Conservation (phyloP, 2,329 filamentous ascomycete species). For the Xylariaceae sp. region DNA sequence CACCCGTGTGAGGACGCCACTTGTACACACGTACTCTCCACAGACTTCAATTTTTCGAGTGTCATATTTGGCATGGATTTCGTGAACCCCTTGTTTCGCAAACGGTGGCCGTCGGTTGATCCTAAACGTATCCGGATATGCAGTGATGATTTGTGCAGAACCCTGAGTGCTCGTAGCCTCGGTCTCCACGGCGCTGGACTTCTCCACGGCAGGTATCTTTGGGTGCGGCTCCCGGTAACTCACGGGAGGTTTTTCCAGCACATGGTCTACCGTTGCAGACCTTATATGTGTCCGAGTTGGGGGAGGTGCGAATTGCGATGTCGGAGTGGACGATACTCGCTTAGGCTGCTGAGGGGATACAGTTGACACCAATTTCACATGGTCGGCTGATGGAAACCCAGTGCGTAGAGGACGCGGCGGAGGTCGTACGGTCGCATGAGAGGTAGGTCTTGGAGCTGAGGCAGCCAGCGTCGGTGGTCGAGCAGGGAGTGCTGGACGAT, state of each 20-base stretch:
- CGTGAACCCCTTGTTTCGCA: slow-evolving; percentile 64
- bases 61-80: slow-evolving; percentile 82
- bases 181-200: slow-evolving; percentile 13
- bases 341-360: slow-evolving; percentile 29
- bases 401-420: slow-evolving; percentile 41
- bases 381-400: slow-evolving; percentile 22
- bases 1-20: slow-evolving; percentile 77
- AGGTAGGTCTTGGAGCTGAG: slow-evolving; percentile 25
- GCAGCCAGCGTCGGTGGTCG: slow-evolving; percentile 39
- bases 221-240: slow-evolving; percentile 34
- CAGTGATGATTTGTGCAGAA: slow-evolving; percentile 45
- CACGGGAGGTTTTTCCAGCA: slow-evolving; percentile 33
- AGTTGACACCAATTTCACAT: slow-evolving; percentile 18
- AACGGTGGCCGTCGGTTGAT: slow-evolving; percentile 79
- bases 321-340: slow-evolving; percentile 42
- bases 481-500: slow-evolving; percentile 45
- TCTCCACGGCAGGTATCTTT: slow-evolving; percentile 19
- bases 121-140: slow-evolving; percentile 79
- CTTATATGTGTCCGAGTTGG: slow-evolving; percentile 40
- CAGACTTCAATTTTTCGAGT: slow-evolving; percentile 82
- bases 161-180: slow-evolving; percentile 19
- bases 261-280: slow-evolving; percentile 46
- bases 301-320: slow-evolving; percentile 37
- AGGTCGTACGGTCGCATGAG: slow-evolving; percentile 31
- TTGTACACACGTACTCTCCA: slow-evolving; percentile 80